Conservation (phyloP, 257 asterid genomes). For the Buddleja alternifolia region DNA sequence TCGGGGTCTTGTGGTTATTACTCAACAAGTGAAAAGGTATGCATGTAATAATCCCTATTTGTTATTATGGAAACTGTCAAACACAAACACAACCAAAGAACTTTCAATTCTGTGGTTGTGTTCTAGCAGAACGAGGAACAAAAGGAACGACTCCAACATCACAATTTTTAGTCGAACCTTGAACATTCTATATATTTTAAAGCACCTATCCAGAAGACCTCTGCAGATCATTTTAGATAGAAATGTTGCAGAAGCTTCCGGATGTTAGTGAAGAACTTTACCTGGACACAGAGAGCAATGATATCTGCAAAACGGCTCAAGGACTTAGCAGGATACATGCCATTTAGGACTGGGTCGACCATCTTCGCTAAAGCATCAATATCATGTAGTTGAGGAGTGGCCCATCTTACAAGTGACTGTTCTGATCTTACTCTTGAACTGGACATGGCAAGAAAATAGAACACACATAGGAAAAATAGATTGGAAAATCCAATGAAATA, state of each 20-base stretch:
- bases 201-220: no score
- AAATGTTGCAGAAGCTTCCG: slow-evolving; percentile 3
- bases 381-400: slow-evolving; percentile 97
- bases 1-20: no score
- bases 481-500: background rate
- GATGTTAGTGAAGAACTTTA: slow-evolving; percentile 32
- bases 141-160: no score
- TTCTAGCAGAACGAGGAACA: no score
- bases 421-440: slow-evolving; percentile 90
- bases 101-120: no score
- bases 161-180: no score
- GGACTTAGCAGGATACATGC: slow-evolving; percentile 98
- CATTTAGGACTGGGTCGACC: slow-evolving; percentile 90
- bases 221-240: background rate
- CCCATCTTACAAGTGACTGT: slow-evolving; percentile 98
- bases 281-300: slow-evolving; percentile 97
- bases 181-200: no score
- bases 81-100: no score
- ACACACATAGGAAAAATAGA: background rate
- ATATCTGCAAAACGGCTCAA: slow-evolving; percentile 95
- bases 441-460: slow-evolving; percentile 21
- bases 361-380: slow-evolving; percentile 95
- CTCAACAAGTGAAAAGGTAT: no score
- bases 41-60: no score
- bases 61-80: no score